phyloP scores from a whole-genome alignment of 495 filamentous ascomycete species.

The Xanthoparmelia taractica region DNA sequence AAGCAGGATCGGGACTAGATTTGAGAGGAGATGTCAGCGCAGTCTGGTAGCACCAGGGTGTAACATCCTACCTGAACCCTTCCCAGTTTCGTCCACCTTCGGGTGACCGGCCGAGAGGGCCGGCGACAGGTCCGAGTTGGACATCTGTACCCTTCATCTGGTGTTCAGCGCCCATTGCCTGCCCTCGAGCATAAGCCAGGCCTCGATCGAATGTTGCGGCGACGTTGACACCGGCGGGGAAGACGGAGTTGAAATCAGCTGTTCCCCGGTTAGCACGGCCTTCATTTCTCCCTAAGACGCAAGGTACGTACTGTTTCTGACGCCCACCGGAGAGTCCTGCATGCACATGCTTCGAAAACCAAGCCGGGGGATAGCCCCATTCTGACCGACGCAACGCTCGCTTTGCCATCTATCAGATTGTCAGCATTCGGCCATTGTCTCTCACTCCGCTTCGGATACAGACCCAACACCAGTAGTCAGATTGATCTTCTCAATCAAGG shows the following conservation, averaged over 20 bases:
- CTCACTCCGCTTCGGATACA: slow-evolving; percentile 21
- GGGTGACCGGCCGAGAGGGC: slow-evolving; percentile 67
- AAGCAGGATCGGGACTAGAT: slow-evolving; percentile 64
- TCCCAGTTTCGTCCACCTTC: slow-evolving; percentile 90
- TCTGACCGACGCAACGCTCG: slow-evolving; percentile 74
- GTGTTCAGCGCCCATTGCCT: slow-evolving; percentile 74
- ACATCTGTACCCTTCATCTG: slow-evolving; percentile 78
- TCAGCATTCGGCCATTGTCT: neutral
- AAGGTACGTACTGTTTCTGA: slow-evolving; percentile 54
- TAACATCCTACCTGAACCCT: slow-evolving; percentile 32
- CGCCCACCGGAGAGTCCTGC: slow-evolving; percentile 83
- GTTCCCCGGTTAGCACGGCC: neutral
- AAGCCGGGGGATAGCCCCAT: slow-evolving; percentile 54
- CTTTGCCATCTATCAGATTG: slow-evolving; percentile 53
- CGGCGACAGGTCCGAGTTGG: slow-evolving; percentile 81
- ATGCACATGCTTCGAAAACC: slow-evolving; percentile 74
- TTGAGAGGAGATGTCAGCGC: neutral
- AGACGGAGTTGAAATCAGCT: slow-evolving; percentile 72
- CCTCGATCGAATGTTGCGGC: slow-evolving; percentile 71
- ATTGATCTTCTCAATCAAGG: slow-evolving; percentile 89
- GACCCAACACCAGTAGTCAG: slow-evolving; percentile 77
- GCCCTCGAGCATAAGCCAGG: slow-evolving; percentile 67
- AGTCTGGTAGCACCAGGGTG: neutral
- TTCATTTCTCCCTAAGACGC: neutral
- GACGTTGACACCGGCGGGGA: slow-evolving; percentile 72